These are phyloP conservation scores for Euphorbia celastroides DNA, from an alignment of 441 rosid genomes.

Conservation along the genomic window DNA sequence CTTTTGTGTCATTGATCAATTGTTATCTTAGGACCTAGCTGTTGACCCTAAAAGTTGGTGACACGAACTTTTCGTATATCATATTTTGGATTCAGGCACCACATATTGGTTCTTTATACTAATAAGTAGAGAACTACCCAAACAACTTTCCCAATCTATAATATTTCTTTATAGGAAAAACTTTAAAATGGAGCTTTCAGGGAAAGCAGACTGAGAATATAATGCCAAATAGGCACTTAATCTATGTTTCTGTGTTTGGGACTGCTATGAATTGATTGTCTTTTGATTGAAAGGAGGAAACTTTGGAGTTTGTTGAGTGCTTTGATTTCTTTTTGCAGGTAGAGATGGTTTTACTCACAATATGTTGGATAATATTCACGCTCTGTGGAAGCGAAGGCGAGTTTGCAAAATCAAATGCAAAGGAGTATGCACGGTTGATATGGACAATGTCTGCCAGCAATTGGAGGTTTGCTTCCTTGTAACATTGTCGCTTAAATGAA, in stretches of 20 bases:
- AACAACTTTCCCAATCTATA: no score
- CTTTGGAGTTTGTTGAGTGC: neutral
- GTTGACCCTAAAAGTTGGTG: no score
- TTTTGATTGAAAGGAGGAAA: constrained; percentile 8
- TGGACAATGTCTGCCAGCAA: constrained; percentile 83
- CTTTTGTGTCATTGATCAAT: neutral
- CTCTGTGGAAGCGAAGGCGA: constrained; percentile 79
- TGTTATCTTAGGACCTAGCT: no score
- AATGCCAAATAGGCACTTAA: no score
- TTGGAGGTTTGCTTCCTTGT: constrained; percentile 50
- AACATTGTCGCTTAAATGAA: neutral
- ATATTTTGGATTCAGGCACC: no score
- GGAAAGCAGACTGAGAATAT: no score
- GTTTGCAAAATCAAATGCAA: constrained; percentile 87
- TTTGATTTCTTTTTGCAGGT: constrained; percentile 37
- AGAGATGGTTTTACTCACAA: constrained; percentile 97
- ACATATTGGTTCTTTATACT: no score
- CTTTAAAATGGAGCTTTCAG: no score
- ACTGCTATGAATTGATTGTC: neutral
- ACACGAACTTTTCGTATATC: no score
- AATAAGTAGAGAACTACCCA: no score
- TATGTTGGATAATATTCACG: constrained; percentile 90
- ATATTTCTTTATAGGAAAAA: no score
- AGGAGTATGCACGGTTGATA: constrained; percentile 93
- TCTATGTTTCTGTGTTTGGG: neutral